phyloP scores from a whole-genome alignment of 441 rosid species.

The Euphorbia corollata region DNA sequence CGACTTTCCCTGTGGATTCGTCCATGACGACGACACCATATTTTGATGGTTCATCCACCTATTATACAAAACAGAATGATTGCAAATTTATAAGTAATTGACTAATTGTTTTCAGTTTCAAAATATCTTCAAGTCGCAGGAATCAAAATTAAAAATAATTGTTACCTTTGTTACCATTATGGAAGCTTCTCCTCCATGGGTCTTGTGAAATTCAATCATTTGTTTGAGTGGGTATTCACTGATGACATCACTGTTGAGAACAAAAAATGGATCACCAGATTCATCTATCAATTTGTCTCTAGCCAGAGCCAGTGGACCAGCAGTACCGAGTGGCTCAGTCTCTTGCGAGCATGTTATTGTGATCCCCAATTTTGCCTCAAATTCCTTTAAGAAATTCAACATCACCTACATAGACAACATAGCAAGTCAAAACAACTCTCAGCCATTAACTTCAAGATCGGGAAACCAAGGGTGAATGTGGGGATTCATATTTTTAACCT shows the following conservation, averaged over 20 bases:
- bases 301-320: slow-evolving; percentile 96
- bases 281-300: slow-evolving; percentile 80
- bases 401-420: slow-evolving; percentile 49
- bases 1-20: slow-evolving; percentile 68
- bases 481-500: slow-evolving; percentile 32
- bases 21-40: slow-evolving; percentile 94
- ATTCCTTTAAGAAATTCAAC: slow-evolving; percentile 87
- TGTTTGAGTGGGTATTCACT: slow-evolving; percentile 84
- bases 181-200: slow-evolving; percentile 95
- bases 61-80: background rate
- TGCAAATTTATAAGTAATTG: slow-evolving; percentile 1
- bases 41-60: slow-evolving; percentile 98
- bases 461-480: background rate
- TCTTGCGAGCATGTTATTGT: slow-evolving; percentile 95
- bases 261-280: slow-evolving; percentile 86
- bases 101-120: slow-evolving; percentile 1
- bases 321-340: slow-evolving; percentile 97
- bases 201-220: slow-evolving; percentile 81
- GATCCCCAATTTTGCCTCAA: slow-evolving; percentile 78
- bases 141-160: background rate
- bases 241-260: slow-evolving; percentile 95
- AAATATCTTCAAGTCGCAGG: slow-evolving; percentile 2
- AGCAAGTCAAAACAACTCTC: slow-evolving; percentile 9
- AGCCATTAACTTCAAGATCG: background rate
- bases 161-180: slow-evolving; percentile 97